These are phyloP conservation scores for Penicillium verhagenii DNA, from an alignment of 495 filamentous ascomycete species.

Conservation along the genomic window DNA sequence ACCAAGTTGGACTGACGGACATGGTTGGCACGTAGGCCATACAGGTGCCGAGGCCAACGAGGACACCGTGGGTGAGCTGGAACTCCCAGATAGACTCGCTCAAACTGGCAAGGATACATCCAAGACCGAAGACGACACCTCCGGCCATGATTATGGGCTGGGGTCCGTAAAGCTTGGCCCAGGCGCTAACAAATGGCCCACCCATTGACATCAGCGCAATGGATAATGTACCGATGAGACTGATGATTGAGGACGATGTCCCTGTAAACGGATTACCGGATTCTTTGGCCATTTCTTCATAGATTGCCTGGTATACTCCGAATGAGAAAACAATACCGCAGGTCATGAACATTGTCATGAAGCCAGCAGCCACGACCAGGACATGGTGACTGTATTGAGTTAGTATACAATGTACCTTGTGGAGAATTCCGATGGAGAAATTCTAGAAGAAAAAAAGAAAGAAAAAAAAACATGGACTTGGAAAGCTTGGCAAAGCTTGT, in stretches of 20 bases:
- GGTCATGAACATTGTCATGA: constrained; percentile 41
- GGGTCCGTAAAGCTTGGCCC: constrained; percentile 41
- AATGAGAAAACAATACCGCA: constrained; percentile 46
- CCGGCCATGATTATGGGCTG: constrained; percentile 33
- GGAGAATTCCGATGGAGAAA: not conserved
- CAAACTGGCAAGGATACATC: constrained; percentile 53
- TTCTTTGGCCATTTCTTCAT: constrained; percentile 36
- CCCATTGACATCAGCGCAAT: constrained; percentile 47
- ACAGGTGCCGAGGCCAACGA: constrained; percentile 48
- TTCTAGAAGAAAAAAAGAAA: too few relatives aligned
- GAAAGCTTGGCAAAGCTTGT: constrained; percentile 2
- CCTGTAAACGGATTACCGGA: constrained; percentile 34
- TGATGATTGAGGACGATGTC: constrained; percentile 39
- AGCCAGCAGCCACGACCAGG: constrained; percentile 31
- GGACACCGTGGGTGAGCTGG: constrained; percentile 57
- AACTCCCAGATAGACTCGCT: constrained; percentile 59
- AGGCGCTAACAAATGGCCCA: constrained; percentile 37
- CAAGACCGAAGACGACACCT: constrained; percentile 35
- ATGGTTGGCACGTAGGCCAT: constrained; percentile 54
- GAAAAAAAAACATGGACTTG: not conserved
- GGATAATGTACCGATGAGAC: constrained; percentile 44
- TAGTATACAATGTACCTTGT: not conserved
- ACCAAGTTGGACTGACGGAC: constrained; percentile 54
- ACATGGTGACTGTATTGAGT: constrained; percentile 14
- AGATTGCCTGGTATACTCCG: constrained; percentile 47